phyloP scores from a whole-genome alignment of 2,329 filamentous ascomycete genomes.

The Zymoseptoria pseudotritici region DNA sequence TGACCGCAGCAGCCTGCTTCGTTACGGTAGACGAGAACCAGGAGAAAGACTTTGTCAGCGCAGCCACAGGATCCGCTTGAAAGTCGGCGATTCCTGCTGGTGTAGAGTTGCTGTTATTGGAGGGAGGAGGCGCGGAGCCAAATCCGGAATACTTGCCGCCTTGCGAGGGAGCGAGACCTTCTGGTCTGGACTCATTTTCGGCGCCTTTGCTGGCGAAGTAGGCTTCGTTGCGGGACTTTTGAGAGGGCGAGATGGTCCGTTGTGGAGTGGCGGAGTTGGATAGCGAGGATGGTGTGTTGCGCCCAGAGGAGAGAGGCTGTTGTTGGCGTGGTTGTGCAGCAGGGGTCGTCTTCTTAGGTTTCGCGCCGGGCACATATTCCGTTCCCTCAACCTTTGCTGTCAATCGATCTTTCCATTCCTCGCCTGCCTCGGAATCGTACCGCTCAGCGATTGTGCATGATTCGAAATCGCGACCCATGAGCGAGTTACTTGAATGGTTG shows the following conservation, averaged over 20 bases:
- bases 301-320: conserved; percentile 15
- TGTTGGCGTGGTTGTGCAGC: conserved; percentile 18
- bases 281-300: conserved; percentile 4
- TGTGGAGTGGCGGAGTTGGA: conserved; percentile 9
- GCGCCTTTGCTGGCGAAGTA: conserved; percentile 83
- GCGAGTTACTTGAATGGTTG: conserved; percentile 38
- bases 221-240: conserved; percentile 66
- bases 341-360: conserved; percentile 13
- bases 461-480: conserved; percentile 57
- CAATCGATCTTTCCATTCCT: conserved; percentile 90
- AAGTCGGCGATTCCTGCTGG: conserved; percentile 67
- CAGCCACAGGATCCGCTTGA: conserved; percentile 81
- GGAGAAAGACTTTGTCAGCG: conserved; percentile 84
- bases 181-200: conserved; percentile 71
- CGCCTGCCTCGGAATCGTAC: conserved; percentile 81
- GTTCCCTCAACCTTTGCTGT: conserved; percentile 79
- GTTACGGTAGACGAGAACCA: conserved; percentile 86
- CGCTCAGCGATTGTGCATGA: conserved; percentile 83
- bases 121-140: conserved; percentile 63
- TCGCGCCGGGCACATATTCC: conserved; percentile 62
- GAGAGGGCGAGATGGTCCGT: conserved; percentile 23
- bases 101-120: conserved; percentile 31
- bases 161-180: conserved; percentile 72
- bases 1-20: conserved; percentile 85
- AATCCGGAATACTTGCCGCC: conserved; percentile 91